Evolutionary conservation across 176 grass and related monocot species (phyloP).

Genomic region (Triticum dicoccoides): DNA sequence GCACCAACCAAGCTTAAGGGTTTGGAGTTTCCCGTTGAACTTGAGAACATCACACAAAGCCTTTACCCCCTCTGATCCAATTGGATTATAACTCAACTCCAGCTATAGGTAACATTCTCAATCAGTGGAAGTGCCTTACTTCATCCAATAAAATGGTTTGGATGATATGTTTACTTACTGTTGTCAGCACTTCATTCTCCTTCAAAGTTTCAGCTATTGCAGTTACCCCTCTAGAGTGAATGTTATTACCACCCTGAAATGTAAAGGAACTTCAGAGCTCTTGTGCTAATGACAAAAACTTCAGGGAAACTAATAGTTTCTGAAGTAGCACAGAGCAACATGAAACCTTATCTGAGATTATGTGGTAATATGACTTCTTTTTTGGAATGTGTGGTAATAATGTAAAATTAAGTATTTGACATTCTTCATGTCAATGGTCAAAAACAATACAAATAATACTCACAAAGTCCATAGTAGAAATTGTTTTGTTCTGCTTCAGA

Average conservation of each 20-base stretch:
- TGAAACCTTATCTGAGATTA: neutral
- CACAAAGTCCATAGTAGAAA: slow-evolving; percentile 89
- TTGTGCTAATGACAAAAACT: neutral
- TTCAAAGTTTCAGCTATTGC: slow-evolving; percentile 85
- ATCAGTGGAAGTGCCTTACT: slow-evolving; percentile 35
- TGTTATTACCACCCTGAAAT: slow-evolving; percentile 97
- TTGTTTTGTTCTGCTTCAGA: slow-evolving; percentile 84
- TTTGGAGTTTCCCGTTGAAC: slow-evolving; percentile 85
- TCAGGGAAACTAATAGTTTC: neutral
- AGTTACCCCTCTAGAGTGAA: slow-evolving; percentile 73
- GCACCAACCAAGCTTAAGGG: slow-evolving; percentile 97
- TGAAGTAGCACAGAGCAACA: neutral
- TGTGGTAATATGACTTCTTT: neutral
- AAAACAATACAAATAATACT: slow-evolving; percentile 22
- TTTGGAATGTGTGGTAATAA: neutral
- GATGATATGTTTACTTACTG: slow-evolving; percentile 54
- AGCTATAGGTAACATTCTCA: slow-evolving; percentile 51
- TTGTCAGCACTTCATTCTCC: slow-evolving; percentile 73
- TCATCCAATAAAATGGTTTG: slow-evolving; percentile 8
- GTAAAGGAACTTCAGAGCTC: neutral
- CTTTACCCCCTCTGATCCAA: slow-evolving; percentile 82
- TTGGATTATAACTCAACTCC: slow-evolving; percentile 95
- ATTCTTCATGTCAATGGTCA: neutral
- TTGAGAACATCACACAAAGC: slow-evolving; percentile 84
- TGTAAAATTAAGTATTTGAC: neutral